Base-by-base conservation (phyloP, 257 asterid genomes). In the Petrea volubilis region DNA sequence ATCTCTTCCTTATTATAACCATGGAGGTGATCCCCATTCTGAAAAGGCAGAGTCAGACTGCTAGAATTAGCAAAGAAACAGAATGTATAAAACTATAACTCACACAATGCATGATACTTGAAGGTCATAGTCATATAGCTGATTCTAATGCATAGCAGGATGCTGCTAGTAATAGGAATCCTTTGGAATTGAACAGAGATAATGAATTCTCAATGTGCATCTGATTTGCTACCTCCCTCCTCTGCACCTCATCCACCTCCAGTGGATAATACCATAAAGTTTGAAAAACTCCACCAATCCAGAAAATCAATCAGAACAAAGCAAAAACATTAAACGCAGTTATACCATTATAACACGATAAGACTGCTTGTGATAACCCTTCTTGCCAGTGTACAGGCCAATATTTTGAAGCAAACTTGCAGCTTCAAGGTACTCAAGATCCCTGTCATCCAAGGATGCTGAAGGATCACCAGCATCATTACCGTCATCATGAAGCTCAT, bases 391-490 rank as follows among this genome's bases (percentile, higher is more conserved):
- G 64, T 38, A 78, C 44, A 87, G 33, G 72, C 97, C 97, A 75
- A 91, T 77, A 70, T 80, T 84, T 70, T 91, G 93, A 64, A 91
- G 96, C 81, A 89, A 87, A 84, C 93, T 41, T 87, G 96, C 97
- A 78, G 96, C 96, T 71, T 84, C 87, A 28, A 91, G 91, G 84
- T 79, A 89, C 77, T 91, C 97, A 74, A 91, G 87, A 73, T 89
- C 86, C 80, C 63, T 81, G 20, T 79, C 87, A 78, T 87, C 85
- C 79, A 85, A 73, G 25, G 71, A 40, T 28, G 68, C 77, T 6
- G 69, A 63, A 68, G 74, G 71, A 59, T 68, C 77, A 61, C 55
- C 29, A 8, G 18, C 68, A 50, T 44, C 67, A 13, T 34, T 60
- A 18, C 38, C 74, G 62, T 72, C 62, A 63, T 56, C 50, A 43